Base-by-base conservation (phyloP, 192 early-diverging fungal genomes). In the Coemansia sp. region DNA sequence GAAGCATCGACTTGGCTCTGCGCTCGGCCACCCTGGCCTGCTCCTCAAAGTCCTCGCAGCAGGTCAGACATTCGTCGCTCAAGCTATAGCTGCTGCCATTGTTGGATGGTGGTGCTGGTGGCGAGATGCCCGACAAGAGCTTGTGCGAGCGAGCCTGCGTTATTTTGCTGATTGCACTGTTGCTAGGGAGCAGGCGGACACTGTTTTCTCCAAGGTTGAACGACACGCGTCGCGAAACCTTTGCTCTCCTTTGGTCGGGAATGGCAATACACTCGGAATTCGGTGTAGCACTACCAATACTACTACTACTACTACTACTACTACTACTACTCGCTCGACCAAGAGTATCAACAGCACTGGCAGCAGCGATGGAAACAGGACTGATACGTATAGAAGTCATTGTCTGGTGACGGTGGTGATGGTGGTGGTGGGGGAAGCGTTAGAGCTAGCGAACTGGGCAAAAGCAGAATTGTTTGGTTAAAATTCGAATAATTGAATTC, bases 321-420 rank as follows among this genome's bases (percentile, higher is more conserved):
- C n/a, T 43, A 44, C 44, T 35, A 39, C n/a, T 60, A 52, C 46
- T 46, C 16, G 24, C 61, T 21, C 45, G 36, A 64, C 18, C 52
- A 51, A 45, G n/a, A 33, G 44, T 44, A 46, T 63, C 43, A 11
- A 35, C 23, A 44, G 39, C 44, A 62, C 51, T 44, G 60, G 73
- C 60, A 12, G 71, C 71, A 39, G 75, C 74, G 24, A 77, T 57
- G 36, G 79, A 76, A 52, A 66, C 72, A 43, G 75, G 66, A 63
- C 60, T 68, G 53, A 83, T 48, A 74, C 80, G 80, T 83, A 83
- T 83, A 83, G 75, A 83, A 49, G 68, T 67, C 80, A 83, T 83
- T 44, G 71, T 60, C 23, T 12, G 26, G 15, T n/a, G n/a, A n/a
- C n/a, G n/a, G n/a, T 23, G 24, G 10, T 12, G 44, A 18, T 46